phyloP scores from a whole-genome alignment of 257 asterid genomes.

The Nicotiana benthamiana region DNA sequence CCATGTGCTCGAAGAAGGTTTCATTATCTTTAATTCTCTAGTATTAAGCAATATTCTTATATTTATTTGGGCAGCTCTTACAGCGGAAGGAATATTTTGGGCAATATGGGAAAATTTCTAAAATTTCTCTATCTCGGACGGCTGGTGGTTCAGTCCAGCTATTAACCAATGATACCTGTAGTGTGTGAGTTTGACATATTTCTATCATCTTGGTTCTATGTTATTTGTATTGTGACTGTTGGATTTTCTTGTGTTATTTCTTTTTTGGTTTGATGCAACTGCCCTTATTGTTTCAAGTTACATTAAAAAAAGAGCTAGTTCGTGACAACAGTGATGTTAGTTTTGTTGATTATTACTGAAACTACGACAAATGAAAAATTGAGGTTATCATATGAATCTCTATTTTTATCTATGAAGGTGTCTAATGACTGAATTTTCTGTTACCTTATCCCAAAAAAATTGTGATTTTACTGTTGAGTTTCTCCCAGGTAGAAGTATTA shows the following conservation, averaged over 20 bases:
- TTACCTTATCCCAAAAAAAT: neutral
- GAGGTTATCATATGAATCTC: neutral
- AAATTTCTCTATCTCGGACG: constrained; percentile 86
- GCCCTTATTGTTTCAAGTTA: neutral
- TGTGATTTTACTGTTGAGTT: neutral
- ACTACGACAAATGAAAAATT: neutral
- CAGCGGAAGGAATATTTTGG: constrained; percentile 80
- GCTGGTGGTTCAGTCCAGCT: constrained; percentile 93
- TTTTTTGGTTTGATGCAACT: neutral
- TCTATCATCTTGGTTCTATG: constrained; percentile 3
- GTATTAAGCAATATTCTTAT: neutral
- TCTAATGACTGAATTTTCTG: neutral
- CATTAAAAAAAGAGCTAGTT: neutral
- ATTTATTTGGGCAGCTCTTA: constrained; percentile 52
- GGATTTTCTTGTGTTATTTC: constrained; percentile 1
- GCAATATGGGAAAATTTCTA: constrained; percentile 83
- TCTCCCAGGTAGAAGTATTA: neutral
- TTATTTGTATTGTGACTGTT: constrained; percentile 1
- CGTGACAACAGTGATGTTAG: neutral
- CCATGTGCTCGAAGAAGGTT: neutral
- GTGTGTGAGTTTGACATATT: constrained; percentile 59
- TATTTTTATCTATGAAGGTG: neutral
- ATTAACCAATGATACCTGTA: constrained; percentile 75
- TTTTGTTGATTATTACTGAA: neutral
- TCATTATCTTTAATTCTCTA: constrained; percentile 9